Percentiles rank a stretch among this genome's conserved stretches.
Evolutionary conservation across 106 monocot genomes (phyloP).

Genomic region (Cymbidium sinense): DNA sequence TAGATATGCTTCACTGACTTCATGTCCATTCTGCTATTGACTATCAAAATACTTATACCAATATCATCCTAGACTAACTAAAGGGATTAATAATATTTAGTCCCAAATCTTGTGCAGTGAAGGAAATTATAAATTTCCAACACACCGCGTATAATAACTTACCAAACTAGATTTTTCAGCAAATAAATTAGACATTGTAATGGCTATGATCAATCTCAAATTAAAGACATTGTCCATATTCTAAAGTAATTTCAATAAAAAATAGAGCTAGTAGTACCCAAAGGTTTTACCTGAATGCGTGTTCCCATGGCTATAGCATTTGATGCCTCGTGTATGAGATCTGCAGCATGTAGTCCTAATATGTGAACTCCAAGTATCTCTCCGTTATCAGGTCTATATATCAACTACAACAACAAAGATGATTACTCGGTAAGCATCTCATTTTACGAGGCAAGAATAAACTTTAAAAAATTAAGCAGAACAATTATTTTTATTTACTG

Average conservation of each 20-base stretch:
- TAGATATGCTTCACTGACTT: not conserved
- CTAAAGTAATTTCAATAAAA: not conserved
- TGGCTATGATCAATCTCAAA: not conserved
- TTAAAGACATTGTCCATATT: not conserved
- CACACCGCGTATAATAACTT: not conserved
- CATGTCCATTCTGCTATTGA: not conserved
- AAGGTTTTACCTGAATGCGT: slow-evolving; percentile 55
- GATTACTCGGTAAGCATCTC: not conserved
- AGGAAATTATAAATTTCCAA: not conserved
- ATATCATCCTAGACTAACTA: not conserved
- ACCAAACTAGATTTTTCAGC: not conserved
- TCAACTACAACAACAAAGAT: slow-evolving; percentile 47
- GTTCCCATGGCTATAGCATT: slow-evolving; percentile 93
- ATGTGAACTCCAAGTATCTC: slow-evolving; percentile 99
- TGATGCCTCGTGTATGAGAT: slow-evolving; percentile 96
- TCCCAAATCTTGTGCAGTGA: not conserved
- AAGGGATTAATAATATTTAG: not conserved
- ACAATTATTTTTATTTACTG: not conserved
- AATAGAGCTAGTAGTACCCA: not conserved
- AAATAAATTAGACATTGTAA: not conserved
- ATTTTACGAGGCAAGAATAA: not conserved
- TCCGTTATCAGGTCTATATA: slow-evolving; percentile 91
- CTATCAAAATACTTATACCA: not conserved
- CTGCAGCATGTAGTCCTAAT: slow-evolving; percentile 93
- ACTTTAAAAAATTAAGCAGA: not conserved